A percentile compares a stretch with the other conserved stretches of the same genome.
Conservation (phyloP, 1,139 yeast species). For the Blastobotrys illinoisensis region DNA sequence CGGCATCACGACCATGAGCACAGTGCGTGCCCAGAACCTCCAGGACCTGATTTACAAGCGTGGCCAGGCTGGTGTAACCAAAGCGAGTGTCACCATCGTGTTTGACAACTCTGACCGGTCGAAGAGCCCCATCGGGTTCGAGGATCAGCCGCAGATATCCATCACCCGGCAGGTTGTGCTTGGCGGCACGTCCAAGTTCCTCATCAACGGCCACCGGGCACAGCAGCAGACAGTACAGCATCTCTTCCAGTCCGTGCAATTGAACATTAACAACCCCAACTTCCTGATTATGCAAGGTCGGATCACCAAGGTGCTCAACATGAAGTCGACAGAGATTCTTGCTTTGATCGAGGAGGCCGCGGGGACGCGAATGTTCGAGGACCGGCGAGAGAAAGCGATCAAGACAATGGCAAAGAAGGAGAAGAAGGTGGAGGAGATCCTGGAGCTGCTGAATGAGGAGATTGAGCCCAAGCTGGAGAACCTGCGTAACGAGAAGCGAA, state of each 20-base stretch:
- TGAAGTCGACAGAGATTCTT: conserved; percentile 88
- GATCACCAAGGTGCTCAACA: conserved; percentile 92
- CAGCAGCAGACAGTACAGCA: conserved; percentile 91
- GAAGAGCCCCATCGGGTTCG: conserved; percentile 85
- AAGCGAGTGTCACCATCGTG: conserved; percentile 93
- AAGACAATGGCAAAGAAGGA: conserved; percentile 90
- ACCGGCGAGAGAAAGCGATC: conserved; percentile 85
- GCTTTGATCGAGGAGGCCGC: conserved; percentile 97
- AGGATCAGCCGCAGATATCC: conserved; percentile 70
- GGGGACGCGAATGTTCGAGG: conserved; percentile 94
- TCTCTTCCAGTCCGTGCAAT: conserved; percentile 87
- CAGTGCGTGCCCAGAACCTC: conserved; percentile 87
- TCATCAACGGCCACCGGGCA: conserved; percentile 94
- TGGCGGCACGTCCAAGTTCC: conserved; percentile 88
- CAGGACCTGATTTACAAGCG: conserved; percentile 94
- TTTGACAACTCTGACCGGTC: conserved; percentile 77
- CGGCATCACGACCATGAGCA: conserved; percentile 90
- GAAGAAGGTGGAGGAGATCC: conserved; percentile 71
- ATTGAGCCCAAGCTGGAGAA: conserved; percentile 89
- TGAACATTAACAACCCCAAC: conserved; percentile 94
- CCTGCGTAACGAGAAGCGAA: conserved; percentile 72
- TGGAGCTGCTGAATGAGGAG: conserved; percentile 69
- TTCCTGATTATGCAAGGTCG: conserved; percentile 98
- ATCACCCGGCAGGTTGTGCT: conserved; percentile 88
- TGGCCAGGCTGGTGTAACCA: conserved; percentile 97